Evolutionary conservation across 805 yeast genomes (phyloP).

Genomic region (Brettanomyces nanus): DNA sequence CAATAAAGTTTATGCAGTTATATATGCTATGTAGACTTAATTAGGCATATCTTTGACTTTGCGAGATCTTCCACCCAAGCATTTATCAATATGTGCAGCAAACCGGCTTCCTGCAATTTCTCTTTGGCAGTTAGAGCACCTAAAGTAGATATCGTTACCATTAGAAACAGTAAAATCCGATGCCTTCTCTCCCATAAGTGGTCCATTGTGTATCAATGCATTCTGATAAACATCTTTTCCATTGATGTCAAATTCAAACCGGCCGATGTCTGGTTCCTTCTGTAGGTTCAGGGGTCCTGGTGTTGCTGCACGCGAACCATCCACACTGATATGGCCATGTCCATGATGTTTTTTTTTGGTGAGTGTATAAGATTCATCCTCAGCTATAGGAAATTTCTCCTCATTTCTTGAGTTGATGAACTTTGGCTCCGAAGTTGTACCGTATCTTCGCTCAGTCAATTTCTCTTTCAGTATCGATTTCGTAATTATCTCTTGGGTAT

Average conservation of each 20-base stretch:
- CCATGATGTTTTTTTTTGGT: neutral
- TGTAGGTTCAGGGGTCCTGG: slow-evolving; percentile 15
- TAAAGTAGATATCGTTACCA: slow-evolving; percentile 43
- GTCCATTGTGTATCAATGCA: slow-evolving; percentile 8
- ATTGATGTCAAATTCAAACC: slow-evolving; percentile 19
- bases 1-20: too few species aligned
- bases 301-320: slow-evolving; percentile 13
- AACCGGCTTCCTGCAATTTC: slow-evolving; percentile 86
- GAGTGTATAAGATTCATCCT: neutral
- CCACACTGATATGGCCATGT: slow-evolving; percentile 1
- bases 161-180: slow-evolving; percentile 8
- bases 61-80: slow-evolving; percentile 65
- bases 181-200: slow-evolving; percentile 8
- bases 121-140: slow-evolving; percentile 74
- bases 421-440: slow-evolving; percentile 20
- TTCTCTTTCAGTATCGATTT: slow-evolving; percentile 24
- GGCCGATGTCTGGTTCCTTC: slow-evolving; percentile 22
- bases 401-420: slow-evolving; percentile 13
- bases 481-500: slow-evolving; percentile 26
- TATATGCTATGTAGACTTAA: too few species aligned
- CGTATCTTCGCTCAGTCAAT: slow-evolving; percentile 23
- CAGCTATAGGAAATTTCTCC: neutral
- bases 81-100: slow-evolving; percentile 89
- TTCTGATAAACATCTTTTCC: slow-evolving; percentile 26
- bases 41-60: slow-evolving; percentile 21